phyloP scores from a whole-genome alignment of 2,329 filamentous ascomycete species.

The Cytospora mali region DNA sequence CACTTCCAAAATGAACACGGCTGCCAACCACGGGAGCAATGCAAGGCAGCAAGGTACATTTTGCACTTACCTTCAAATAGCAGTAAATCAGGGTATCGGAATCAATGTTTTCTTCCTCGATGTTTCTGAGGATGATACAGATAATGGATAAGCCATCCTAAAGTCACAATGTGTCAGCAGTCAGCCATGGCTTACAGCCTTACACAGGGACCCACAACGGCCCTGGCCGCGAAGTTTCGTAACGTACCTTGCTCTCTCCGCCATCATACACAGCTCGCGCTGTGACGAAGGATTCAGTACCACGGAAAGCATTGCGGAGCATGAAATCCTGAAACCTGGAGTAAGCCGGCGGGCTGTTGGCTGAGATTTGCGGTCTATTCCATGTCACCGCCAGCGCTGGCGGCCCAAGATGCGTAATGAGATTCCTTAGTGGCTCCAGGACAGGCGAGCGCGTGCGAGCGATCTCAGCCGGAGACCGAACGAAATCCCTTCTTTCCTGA shows the following conservation, averaged over 20 bases:
- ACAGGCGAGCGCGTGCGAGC: conserved; percentile 56
- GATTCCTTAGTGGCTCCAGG: conserved; percentile 61
- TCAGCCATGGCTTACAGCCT: background rate
- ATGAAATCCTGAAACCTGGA: conserved; percentile 74
- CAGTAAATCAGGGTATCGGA: conserved; percentile 68
- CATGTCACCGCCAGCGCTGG: conserved; percentile 70
- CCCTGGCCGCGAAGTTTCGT: no score
- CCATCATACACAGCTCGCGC: conserved; percentile 70
- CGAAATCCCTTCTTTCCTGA: conserved; percentile 59
- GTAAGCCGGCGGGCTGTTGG: conserved; percentile 65
- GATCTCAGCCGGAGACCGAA: conserved; percentile 57
- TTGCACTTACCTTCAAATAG: conserved; percentile 62
- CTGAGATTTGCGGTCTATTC: conserved; percentile 67
- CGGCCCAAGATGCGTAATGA: conserved; percentile 68
- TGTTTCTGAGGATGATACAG: conserved; percentile 68
- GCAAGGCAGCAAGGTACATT: background rate
- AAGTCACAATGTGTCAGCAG: conserved; percentile 7
- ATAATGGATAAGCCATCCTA: conserved; percentile 69
- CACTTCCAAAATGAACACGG: background rate
- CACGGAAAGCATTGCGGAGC: conserved; percentile 68
- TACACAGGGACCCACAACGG: background rate
- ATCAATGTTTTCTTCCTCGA: conserved; percentile 66
- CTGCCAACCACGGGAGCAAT: background rate
- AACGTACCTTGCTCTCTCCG: conserved; percentile 64
- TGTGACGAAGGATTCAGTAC: conserved; percentile 65